Conservation (phyloP, 805 yeast species). For the Debaryomyces tyrocola region DNA sequence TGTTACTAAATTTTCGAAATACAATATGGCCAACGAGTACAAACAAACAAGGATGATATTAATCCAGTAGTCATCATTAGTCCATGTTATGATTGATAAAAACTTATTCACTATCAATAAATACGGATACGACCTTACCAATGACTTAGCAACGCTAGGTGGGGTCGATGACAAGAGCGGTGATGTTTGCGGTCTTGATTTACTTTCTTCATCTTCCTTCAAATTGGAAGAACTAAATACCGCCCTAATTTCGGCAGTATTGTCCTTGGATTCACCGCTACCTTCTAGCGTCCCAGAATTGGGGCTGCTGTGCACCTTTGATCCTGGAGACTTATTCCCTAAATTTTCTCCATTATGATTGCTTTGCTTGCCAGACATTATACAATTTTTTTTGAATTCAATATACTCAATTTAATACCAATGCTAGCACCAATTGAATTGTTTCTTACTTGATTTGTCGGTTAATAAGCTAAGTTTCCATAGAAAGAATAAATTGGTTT, state of each 20-base stretch:
- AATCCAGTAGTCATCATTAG: slow-evolving; percentile 79
- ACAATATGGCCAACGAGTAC: slow-evolving; percentile 61
- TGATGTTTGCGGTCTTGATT: slow-evolving; percentile 54
- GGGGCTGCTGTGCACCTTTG: background rate
- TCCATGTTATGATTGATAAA: slow-evolving; percentile 84
- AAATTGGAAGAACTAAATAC: slow-evolving; percentile 18
- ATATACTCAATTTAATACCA: background rate
- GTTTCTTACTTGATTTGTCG: too few species aligned
- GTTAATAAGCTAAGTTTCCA: too few species aligned
- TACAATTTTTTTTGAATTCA: background rate
- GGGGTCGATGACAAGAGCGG: slow-evolving; percentile 89
- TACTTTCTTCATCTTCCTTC: slow-evolving; percentile 4
- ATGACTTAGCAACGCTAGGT: slow-evolving; percentile 81
- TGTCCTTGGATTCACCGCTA: slow-evolving; percentile 6
- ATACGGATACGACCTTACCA: slow-evolving; percentile 83
- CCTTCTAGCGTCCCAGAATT: background rate
- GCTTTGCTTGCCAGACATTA: slow-evolving; percentile 1
- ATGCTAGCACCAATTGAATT: background rate
- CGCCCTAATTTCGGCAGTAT: slow-evolving; percentile 25
- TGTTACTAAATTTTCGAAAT: slow-evolving; percentile 74
- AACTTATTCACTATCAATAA: slow-evolving; percentile 68
- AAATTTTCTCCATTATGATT: background rate
- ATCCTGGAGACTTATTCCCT: background rate
- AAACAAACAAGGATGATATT: slow-evolving; percentile 59
- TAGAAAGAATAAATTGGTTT: too few species aligned